Conservation (phyloP, 495 filamentous ascomycete species). For the Penicillium roqueforti region DNA sequence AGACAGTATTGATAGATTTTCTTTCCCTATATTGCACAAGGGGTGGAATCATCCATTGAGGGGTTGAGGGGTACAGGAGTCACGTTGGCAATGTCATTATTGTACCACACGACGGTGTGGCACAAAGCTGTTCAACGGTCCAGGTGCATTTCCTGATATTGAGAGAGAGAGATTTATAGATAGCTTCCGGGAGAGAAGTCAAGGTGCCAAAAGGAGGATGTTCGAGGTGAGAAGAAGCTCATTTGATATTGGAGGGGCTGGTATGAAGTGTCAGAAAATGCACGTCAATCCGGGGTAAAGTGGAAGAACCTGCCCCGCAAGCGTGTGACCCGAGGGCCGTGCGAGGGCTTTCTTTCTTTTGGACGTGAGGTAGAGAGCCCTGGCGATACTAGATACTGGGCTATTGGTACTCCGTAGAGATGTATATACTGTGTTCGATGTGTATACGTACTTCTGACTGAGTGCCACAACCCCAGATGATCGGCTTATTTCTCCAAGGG, state of each 20-base stretch:
- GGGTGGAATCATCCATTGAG: neutral
- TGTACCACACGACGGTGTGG: neutral
- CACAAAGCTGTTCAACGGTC: neutral
- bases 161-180: neutral
- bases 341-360: neutral
- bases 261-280: neutral
- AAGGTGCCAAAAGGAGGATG: neutral
- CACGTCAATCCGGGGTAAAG: constrained; percentile 10
- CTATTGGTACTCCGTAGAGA: no score
- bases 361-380: no score
- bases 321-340: constrained; percentile 6
- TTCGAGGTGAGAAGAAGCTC: neutral
- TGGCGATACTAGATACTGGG: no score
- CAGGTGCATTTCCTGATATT: neutral
- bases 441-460: no score
- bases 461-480: neutral
- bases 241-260: neutral
- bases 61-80: neutral
- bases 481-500: neutral
- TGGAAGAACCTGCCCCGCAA: constrained; percentile 3
- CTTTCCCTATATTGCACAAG: neutral
- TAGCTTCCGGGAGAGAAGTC: neutral
- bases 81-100: neutral
- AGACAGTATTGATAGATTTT: neutral
- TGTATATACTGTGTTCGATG: no score